phyloP scores from a whole-genome alignment of 2,329 filamentous ascomycete genomes.

The Diaporthe humulicola region DNA sequence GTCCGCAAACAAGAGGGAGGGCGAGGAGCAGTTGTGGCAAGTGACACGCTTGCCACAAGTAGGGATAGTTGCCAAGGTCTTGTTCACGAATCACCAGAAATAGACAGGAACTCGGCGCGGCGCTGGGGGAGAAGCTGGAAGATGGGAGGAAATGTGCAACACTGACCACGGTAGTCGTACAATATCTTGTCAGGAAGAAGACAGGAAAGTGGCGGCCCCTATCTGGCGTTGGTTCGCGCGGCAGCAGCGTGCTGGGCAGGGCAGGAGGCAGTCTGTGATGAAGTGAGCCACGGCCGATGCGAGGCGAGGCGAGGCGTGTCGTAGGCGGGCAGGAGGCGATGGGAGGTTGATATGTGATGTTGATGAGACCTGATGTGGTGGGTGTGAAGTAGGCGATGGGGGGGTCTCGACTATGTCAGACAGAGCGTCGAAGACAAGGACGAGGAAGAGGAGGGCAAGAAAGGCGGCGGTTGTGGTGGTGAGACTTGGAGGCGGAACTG shows the following conservation, averaged over 20 bases:
- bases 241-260: conserved; percentile 23
- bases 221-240: conserved; percentile 12
- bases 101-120: not conserved
- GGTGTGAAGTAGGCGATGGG: not conserved
- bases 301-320: not conserved
- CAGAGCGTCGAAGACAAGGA: conserved; percentile 1
- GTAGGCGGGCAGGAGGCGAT: not conserved
- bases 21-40: not conserved
- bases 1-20: not conserved
- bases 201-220: not conserved
- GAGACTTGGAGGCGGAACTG: conserved; percentile 13
- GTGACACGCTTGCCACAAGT: not conserved
- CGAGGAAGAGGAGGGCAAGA: not conserved
- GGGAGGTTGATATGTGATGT: not conserved
- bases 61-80: not conserved
- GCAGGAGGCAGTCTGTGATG: conserved; percentile 4
- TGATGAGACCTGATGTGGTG: not conserved
- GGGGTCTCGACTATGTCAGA: not conserved
- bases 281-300: not conserved
- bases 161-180: conserved; percentile 36
- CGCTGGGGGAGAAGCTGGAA: not conserved
- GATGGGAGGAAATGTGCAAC: not conserved
- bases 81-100: not conserved
- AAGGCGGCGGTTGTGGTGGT: conserved; percentile 12
- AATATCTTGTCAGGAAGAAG: conserved; percentile 1